Evolutionary conservation across 495 filamentous ascomycete genomes (phyloP).

Genomic region (Podospora sp.): DNA sequence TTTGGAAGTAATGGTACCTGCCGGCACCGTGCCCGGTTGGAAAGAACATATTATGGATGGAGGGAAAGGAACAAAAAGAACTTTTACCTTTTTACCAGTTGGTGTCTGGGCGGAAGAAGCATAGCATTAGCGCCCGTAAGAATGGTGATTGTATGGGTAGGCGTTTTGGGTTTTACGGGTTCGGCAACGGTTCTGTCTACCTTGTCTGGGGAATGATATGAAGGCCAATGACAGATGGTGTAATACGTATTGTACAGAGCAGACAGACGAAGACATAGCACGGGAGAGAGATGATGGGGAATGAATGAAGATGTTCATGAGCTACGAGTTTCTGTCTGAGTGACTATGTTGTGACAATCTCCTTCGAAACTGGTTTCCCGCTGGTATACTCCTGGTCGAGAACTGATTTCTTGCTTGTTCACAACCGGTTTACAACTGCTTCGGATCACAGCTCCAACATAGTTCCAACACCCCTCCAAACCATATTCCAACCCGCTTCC

Average conservation of each 20-base stretch:
- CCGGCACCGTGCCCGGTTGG: not conserved
- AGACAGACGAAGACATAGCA: not conserved
- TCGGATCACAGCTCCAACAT: too few relatives aligned
- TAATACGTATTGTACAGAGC: slow-evolving; percentile 1
- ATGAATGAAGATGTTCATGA: not conserved
- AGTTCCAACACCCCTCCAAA: too few relatives aligned
- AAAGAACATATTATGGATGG: not conserved
- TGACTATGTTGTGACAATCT: too few relatives aligned
- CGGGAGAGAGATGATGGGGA: not conserved
- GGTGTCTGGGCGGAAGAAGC: too few relatives aligned
- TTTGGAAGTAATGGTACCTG: not conserved
- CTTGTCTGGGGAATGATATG: not conserved
- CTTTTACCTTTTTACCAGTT: not conserved
- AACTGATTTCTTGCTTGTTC: too few relatives aligned
- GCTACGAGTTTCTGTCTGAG: not conserved
- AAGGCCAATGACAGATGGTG: not conserved
- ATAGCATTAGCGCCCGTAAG: not conserved
- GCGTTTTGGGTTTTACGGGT: not conserved
- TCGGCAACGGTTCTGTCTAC: not conserved
- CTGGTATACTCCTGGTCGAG: too few relatives aligned
- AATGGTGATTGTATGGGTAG: not conserved
- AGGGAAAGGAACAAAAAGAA: not conserved
- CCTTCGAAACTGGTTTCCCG: too few relatives aligned
- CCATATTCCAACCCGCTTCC: too few relatives aligned
- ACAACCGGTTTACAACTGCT: too few relatives aligned